Evolutionary conservation across 2,329 filamentous ascomycete species (phyloP).

Genomic region (Microdochium paspali): DNA sequence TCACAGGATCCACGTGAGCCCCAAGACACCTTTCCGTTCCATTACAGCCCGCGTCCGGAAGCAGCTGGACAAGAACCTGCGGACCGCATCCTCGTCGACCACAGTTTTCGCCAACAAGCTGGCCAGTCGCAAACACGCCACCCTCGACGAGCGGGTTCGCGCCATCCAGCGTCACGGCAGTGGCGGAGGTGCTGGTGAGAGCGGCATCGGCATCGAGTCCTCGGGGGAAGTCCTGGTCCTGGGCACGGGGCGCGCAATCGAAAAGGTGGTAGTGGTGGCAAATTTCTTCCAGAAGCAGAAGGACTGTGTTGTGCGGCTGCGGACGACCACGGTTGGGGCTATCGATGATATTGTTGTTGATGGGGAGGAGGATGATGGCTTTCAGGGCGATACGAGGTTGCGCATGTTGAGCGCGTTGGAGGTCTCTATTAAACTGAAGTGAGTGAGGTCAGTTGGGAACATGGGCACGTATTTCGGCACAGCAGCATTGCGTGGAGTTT

Average conservation of each 20-base stretch:
- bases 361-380: slow-evolving; percentile 18
- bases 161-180: slow-evolving; percentile 22
- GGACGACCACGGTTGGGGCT: slow-evolving; percentile 53
- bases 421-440: slow-evolving; percentile 35
- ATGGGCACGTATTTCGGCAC: too few relatives aligned
- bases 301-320: slow-evolving; percentile 48
- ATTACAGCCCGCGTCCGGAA: slow-evolving; percentile 56
- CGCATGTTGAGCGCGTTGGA: slow-evolving; percentile 43
- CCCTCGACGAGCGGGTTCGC: slow-evolving; percentile 35
- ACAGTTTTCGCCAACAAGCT: slow-evolving; percentile 20
- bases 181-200: slow-evolving; percentile 14
- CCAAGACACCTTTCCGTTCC: slow-evolving; percentile 58
- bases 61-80: slow-evolving; percentile 45
- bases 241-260: slow-evolving; percentile 58
- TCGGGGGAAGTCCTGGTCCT: slow-evolving; percentile 46
- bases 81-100: slow-evolving; percentile 18
- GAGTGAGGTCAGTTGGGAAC: slow-evolving; percentile 8
- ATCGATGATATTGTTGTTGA: slow-evolving; percentile 55
- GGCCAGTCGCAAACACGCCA: slow-evolving; percentile 35
- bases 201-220: slow-evolving; percentile 20
- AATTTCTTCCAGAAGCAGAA: slow-evolving; percentile 54
- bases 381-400: slow-evolving; percentile 24
- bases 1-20: slow-evolving; percentile 52
- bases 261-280: slow-evolving; percentile 52
- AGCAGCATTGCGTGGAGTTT: too few relatives aligned